Evolutionary conservation across 257 asterid genomes (phyloP).

Genomic region (Parsonsia alboflavescens): DNA sequence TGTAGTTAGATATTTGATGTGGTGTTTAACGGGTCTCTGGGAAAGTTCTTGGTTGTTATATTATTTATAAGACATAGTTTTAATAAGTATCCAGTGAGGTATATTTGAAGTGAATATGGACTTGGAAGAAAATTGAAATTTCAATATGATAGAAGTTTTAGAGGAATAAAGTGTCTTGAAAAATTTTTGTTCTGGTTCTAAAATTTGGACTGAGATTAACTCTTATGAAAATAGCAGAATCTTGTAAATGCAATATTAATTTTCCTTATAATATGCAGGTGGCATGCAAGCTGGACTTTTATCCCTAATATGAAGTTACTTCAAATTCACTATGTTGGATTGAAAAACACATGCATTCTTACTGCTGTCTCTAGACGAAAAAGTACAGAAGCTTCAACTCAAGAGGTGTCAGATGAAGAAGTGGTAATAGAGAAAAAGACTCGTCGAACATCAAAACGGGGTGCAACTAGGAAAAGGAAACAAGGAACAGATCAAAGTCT

Average conservation of each 20-base stretch:
- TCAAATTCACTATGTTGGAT: constrained; percentile 41
- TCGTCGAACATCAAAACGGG: constrained; percentile 41
- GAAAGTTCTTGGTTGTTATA: no score
- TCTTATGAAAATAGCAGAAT: not conserved
- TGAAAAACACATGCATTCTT: constrained; percentile 37
- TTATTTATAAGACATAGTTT: no score
- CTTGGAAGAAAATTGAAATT: no score
- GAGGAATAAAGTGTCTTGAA: no score
- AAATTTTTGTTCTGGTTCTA: no score
- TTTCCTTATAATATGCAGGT: constrained; percentile 38
- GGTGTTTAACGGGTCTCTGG: no score
- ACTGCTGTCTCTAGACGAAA: constrained; percentile 46
- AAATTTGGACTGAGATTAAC: not conserved
- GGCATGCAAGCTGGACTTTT: constrained; percentile 39
- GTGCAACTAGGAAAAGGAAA: constrained; percentile 49
- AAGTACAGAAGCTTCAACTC: constrained; percentile 30
- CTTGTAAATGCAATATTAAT: not conserved
- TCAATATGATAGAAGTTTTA: no score
- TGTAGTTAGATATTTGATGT: no score
- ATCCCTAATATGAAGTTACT: constrained; percentile 35
- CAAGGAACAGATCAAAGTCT: constrained; percentile 27
- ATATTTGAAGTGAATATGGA: no score
- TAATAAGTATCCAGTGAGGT: no score
- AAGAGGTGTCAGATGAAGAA: constrained; percentile 41
- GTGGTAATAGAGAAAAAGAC: constrained; percentile 41